Percentiles rank a stretch among this genome's conserved stretches.
Conservation (phyloP, 2,329 filamentous ascomycete species). For the Penicillium psychrosexuale region DNA sequence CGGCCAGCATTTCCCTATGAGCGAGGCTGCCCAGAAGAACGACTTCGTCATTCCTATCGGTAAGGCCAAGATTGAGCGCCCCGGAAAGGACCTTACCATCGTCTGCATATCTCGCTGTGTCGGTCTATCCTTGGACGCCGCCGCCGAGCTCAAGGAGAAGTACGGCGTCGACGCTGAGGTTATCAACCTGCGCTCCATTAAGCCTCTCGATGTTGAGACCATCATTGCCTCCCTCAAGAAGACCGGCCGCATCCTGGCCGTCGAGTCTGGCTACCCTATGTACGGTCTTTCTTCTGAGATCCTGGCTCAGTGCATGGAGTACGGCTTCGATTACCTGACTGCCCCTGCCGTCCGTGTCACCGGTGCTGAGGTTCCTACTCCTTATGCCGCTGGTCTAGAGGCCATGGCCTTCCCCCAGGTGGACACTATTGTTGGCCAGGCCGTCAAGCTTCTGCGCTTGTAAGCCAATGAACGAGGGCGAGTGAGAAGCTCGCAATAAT, state of each 20-base stretch:
- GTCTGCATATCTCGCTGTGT: slow-evolving; percentile 94
- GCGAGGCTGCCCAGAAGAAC: slow-evolving; percentile 88
- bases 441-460: slow-evolving; percentile 81
- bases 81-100: slow-evolving; percentile 93
- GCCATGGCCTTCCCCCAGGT: slow-evolving; percentile 94
- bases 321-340: slow-evolving; percentile 95
- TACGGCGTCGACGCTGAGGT: slow-evolving; percentile 96
- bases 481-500: slow-evolving; percentile 25
- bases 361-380: slow-evolving; percentile 90
- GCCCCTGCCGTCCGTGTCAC: slow-evolving; percentile 91
- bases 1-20: slow-evolving; percentile 94
- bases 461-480: slow-evolving; percentile 45
- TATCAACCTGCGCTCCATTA: slow-evolving; percentile 95
- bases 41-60: slow-evolving; percentile 97
- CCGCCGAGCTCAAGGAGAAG: slow-evolving; percentile 89
- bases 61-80: slow-evolving; percentile 98
- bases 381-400: slow-evolving; percentile 89
- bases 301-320: slow-evolving; percentile 92
- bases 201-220: slow-evolving; percentile 90
- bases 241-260: slow-evolving; percentile 83
- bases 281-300: slow-evolving; percentile 93
- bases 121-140: slow-evolving; percentile 82
- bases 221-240: slow-evolving; percentile 99
- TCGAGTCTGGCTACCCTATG: slow-evolving; percentile 94
- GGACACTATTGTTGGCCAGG: slow-evolving; percentile 79